Percentiles rank a stretch among this genome's conserved stretches.
Conservation (phyloP, 83 land plant species). For the Picea abies region DNA sequence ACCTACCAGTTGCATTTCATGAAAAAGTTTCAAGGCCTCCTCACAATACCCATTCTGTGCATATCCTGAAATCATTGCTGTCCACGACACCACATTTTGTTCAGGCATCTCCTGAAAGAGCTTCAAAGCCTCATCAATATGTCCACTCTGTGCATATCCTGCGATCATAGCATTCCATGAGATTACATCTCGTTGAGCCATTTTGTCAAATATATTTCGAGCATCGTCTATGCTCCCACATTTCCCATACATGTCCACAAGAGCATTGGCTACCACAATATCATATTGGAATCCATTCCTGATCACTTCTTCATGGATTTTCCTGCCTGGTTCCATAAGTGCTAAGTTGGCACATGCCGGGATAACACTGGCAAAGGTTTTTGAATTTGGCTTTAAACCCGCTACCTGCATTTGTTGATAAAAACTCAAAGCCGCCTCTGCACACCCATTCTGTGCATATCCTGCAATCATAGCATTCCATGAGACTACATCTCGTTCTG, state of each 20-base stretch:
- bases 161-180: conserved; percentile 43
- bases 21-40: background rate
- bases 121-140: background rate
- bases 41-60: conserved; percentile 7
- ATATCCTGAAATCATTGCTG: conserved; percentile 35
- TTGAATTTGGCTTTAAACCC: background rate
- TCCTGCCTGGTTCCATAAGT: background rate
- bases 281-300: background rate
- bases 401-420: background rate
- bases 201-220: conserved; percentile 22
- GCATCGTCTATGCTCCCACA: conserved; percentile 19
- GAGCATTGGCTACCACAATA: background rate
- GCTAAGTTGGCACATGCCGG: conserved; percentile 22
- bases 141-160: conserved; percentile 19
- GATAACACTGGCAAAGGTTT: conserved; percentile 21
- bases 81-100: conserved; percentile 33
- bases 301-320: background rate
- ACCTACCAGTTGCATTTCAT: background rate
- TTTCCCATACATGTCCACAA: background rate
- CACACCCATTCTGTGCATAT: background rate
- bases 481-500: too few species aligned
- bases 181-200: conserved; percentile 26
- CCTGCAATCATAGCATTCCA: too few species aligned
- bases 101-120: conserved; percentile 32
- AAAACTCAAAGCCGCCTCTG: background rate